These are phyloP conservation scores for Lachnellula occidentalis DNA, from an alignment of 2,329 filamentous ascomycete species.

Conservation along the genomic window DNA sequence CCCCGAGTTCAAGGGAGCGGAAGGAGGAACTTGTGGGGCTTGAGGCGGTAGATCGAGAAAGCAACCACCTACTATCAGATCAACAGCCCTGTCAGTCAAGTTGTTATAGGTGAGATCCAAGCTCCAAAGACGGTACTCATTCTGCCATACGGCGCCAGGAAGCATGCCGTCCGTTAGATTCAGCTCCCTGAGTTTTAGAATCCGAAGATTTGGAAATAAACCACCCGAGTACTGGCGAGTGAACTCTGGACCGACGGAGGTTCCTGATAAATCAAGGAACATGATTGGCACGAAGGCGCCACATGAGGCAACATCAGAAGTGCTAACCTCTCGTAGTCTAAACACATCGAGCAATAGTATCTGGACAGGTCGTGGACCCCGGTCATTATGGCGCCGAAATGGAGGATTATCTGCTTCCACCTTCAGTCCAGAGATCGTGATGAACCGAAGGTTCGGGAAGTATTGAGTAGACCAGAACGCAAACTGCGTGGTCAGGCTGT, in stretches of 20 bases:
- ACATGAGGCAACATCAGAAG: neutral
- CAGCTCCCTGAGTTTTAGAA: conserved; percentile 46
- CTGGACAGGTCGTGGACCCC: neutral
- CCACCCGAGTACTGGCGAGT: neutral
- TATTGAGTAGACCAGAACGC: neutral
- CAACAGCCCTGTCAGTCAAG: conserved; percentile 42
- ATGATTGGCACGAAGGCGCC: neutral
- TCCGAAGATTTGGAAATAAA: conserved; percentile 42
- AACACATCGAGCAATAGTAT: neutral
- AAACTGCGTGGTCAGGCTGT: neutral
- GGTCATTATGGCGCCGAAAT: neutral
- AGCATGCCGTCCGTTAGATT: conserved; percentile 41
- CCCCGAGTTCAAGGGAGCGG: neutral
- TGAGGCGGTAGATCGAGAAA: conserved; percentile 22
- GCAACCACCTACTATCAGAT: conserved; percentile 30
- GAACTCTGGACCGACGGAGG: neutral
- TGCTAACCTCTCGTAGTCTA: neutral
- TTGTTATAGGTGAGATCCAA: conserved; percentile 49
- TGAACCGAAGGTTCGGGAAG: conserved; percentile 31
- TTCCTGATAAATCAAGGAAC: neutral
- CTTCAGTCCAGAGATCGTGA: conserved; percentile 45
- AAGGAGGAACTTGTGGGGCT: neutral
- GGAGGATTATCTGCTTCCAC: neutral
- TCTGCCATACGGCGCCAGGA: conserved; percentile 32
- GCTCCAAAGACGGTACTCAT: conserved; percentile 46